Evolutionary conservation across 2,329 filamentous ascomycete species (phyloP), one percentile per base, ranked within the genome.

Genomic region (Arthrobotrys sphaeroides): DNA sequence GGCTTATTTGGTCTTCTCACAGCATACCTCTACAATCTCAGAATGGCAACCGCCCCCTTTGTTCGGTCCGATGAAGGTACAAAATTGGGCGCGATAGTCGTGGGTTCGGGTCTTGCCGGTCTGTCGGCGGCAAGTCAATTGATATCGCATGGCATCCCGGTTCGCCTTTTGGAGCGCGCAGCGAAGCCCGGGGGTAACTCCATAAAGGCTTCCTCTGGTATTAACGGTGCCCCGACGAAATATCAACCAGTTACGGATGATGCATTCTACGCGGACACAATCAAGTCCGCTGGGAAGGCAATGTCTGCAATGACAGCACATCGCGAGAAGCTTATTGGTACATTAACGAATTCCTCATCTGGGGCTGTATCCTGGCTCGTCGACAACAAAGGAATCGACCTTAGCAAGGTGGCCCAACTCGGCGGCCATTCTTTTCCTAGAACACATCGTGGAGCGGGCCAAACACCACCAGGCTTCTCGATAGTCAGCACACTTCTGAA

Each of bases 161-260:
- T 90, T 0, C 83, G 84, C 31, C 83, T 91, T 57, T 83, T 90
- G 10, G 89, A 91, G 70, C 86, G 88, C 18, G 84, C 85, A 0
- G 79, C 85, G 1, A 89, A 88, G 78, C 87, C 88, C 0, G 88
- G 88, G 36, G 88, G 88, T 1, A 90, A 90, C 79, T 88, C 85
- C 78, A 89, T 90, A 81, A 90, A 90, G 81, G 88, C 88, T 0
- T 90, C 88, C 0, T 90, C 88, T 0, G 88, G 88, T 0, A 90
- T 90, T 81, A 90, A 89, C 77, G 88, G 87, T 5, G 87, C 87
- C 0, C 84, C 85, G 0, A 90, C 88, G 0, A 83, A 83, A 2
- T 89, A 87, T 76, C 89, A 90, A 79, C 80, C 81, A 9, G 81
- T 79, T 1, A 62, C 79, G 42, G 83, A 85, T 45, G 80, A 82